Evolutionary conservation across 805 yeast species (phyloP), one percentile per base, ranked within the genome.

Genomic region (Metschnikowia baotianmanensis): DNA sequence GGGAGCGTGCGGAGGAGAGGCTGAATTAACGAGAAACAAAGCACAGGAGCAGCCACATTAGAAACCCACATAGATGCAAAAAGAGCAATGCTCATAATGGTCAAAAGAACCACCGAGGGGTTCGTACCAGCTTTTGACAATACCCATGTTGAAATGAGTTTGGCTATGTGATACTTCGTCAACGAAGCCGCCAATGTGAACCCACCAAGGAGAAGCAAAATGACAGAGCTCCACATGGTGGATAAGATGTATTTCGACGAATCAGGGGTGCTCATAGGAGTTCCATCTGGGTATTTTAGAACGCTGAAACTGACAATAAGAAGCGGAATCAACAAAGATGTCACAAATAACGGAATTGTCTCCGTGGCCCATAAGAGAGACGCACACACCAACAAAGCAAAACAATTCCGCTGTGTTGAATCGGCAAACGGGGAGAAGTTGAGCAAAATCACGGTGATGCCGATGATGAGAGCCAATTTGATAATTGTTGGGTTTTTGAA

Each of bases 341-440:
- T 74, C n/a, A 70, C 65, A 46, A 67, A 71, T 38, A 74, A 58
- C 13, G 80, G 80, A 15, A 74, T 56, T 6, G 77, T 76, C 53
- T 74, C 80, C 11, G 73, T 55, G 6, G 78, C 78, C 78, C 78
- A 74, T 31, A 74, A 54, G 46, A 74, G 61, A 7, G 78, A 76
- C 34, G 69, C 58, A 47, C 83, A 77, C 9, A 74, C 83, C 31
- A 82, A 75, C 19, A 82, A 66, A 5, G 86, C 86, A 71, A 82
- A 72, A 59, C 84, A 88, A 55, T 88, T 80, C 45, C 73, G 76
- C 56, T 83, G 85, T 51, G 83, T 86, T 5, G 64, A 69, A 49
- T 78, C 79, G 46, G 80, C 74, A 47, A 84, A 80, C 1, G 88
- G 83, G 6, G 82, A 75, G 26, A 74, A 68, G 6, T 69, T 47